A percentile compares a stretch with the other conserved stretches of the same genome.
Conservation (phyloP, 2,329 filamentous ascomycete species). For the Dactylonectria macrodidyma region DNA sequence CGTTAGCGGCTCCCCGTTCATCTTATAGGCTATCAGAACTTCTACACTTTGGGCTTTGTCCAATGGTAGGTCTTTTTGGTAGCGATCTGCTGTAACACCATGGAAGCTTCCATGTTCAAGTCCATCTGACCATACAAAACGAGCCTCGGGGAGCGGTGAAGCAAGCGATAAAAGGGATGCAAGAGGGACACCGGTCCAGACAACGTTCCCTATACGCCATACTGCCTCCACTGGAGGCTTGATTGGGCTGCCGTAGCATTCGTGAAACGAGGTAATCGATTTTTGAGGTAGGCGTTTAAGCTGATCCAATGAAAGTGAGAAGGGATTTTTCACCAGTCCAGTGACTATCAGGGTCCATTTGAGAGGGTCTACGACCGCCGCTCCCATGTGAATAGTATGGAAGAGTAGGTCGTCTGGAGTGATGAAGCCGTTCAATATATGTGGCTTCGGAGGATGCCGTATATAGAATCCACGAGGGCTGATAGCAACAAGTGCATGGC, state of each 20-base stretch:
- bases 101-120: slow-evolving; percentile 20
- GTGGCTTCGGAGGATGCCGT: no score
- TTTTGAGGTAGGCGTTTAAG: slow-evolving; percentile 13
- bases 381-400: no score
- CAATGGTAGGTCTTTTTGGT: slow-evolving; percentile 23
- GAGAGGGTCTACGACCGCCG: no score
- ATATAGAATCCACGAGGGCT: no score
- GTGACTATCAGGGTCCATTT: no score
- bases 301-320: slow-evolving; percentile 2
- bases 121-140: slow-evolving; percentile 30
- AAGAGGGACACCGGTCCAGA: slow-evolving; percentile 20
- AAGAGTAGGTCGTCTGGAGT: no score
- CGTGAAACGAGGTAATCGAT: slow-evolving; percentile 25
- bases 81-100: slow-evolving; percentile 16
- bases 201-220: slow-evolving; percentile 24
- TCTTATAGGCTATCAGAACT: slow-evolving; percentile 5
- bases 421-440: no score
- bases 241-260: slow-evolving; percentile 30
- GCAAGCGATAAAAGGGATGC: slow-evolving; percentile 6
- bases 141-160: not conserved
- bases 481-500: no score
- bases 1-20: not conserved
- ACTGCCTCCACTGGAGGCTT: slow-evolving; percentile 7
- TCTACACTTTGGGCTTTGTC: not conserved
- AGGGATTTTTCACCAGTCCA: no score